These are phyloP conservation scores for Pistacia integerrima DNA, from an alignment of 345 rosid species.

Conservation along the genomic window DNA sequence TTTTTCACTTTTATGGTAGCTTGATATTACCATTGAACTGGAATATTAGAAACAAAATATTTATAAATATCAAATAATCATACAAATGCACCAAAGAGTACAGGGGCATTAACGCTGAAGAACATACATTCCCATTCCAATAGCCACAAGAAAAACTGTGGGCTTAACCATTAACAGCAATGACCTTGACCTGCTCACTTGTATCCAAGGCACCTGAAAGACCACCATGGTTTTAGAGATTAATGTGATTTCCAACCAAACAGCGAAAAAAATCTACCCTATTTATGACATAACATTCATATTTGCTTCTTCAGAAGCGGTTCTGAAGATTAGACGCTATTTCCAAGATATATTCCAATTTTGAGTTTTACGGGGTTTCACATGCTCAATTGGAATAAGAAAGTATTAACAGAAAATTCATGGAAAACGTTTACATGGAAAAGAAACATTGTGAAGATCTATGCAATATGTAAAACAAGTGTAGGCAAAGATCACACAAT, in stretches of 20 bases:
- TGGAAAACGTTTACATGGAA: background rate
- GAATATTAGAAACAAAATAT: background rate
- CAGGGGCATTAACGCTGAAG: constrained; percentile 14
- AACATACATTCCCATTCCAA: constrained; percentile 75
- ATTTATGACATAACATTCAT: background rate
- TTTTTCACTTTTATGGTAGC: background rate
- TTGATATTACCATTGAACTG: background rate
- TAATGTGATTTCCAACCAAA: constrained; percentile 9
- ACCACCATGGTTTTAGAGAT: constrained; percentile 22
- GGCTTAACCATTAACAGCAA: constrained; percentile 78
- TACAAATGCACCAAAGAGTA: background rate
- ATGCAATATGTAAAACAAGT: background rate
- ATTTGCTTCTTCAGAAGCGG: constrained; percentile 2
- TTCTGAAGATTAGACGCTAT: background rate
- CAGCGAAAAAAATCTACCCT: background rate
- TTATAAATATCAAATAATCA: background rate
- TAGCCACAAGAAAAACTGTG: constrained; percentile 62
- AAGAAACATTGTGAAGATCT: background rate
- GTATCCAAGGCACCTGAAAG: constrained; percentile 91
- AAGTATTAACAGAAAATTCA: background rate
- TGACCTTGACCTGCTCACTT: constrained; percentile 87
- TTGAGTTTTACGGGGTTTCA: background rate
- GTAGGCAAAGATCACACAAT: background rate
- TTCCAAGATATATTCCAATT: constrained; percentile 1
- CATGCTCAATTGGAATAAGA: background rate